Evolutionary conservation across 2,329 filamentous ascomycete genomes (phyloP).

Genomic region (Talaromyces sp.): DNA sequence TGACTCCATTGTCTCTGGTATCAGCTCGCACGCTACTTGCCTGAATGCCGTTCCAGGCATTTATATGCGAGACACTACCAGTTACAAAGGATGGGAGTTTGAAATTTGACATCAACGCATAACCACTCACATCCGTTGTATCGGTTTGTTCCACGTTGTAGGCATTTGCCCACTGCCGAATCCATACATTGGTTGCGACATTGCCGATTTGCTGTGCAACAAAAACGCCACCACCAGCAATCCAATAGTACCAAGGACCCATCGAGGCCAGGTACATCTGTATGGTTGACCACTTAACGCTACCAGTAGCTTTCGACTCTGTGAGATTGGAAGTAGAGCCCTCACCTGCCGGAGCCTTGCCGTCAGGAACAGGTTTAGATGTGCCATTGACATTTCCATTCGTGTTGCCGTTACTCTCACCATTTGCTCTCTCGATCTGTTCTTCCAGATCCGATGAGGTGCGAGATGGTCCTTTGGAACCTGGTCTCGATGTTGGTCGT

Average conservation of each 20-base stretch:
- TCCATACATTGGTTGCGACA: constrained; percentile 90
- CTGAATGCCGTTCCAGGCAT: constrained; percentile 29
- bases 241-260: constrained; percentile 98
- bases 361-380: constrained; percentile 29
- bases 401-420: constrained; percentile 50
- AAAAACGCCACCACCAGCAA: constrained; percentile 71
- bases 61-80: constrained; percentile 34
- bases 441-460: constrained; percentile 72
- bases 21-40: constrained; percentile 23
- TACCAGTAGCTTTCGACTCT: constrained; percentile 78
- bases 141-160: constrained; percentile 56
- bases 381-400: constrained; percentile 48
- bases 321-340: constrained; percentile 46
- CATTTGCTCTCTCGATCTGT: constrained; percentile 49
- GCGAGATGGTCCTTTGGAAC: constrained; percentile 73
- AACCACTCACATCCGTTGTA: constrained; percentile 36
- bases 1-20: constrained; percentile 53
- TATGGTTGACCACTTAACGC: constrained; percentile 84
- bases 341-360: constrained; percentile 45
- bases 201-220: constrained; percentile 77
- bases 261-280: constrained; percentile 81
- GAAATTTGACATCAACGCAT: constrained; percentile 38
- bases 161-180: constrained; percentile 89
- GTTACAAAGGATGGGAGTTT: constrained; percentile 37
- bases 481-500: constrained; percentile 62